Percentiles rank a stretch among this genome's conserved stretches.
These are phyloP conservation scores for Theobroma grandiflorum DNA, from an alignment of 441 rosid genomes.

Conservation along the genomic window DNA sequence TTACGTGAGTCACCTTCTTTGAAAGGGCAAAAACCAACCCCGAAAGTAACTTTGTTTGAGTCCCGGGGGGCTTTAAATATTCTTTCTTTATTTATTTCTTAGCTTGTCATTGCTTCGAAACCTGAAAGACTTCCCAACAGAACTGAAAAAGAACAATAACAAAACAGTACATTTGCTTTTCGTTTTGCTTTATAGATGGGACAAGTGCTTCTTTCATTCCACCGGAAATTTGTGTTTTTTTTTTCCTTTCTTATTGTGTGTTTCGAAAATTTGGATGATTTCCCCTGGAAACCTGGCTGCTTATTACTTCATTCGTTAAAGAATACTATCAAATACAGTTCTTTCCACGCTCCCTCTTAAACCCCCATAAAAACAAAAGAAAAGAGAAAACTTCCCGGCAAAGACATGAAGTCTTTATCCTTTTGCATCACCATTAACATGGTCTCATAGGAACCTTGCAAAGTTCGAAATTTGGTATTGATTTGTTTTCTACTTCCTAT, in stretches of 20 bases:
- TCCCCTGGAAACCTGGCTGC: neutral
- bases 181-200: neutral
- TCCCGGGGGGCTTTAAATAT: neutral
- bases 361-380: neutral
- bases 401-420: neutral
- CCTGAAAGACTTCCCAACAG: neutral
- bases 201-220: neutral
- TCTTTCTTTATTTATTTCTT: neutral
- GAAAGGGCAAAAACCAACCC: neutral
- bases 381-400: neutral
- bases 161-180: neutral
- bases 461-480: neutral
- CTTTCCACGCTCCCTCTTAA: neutral
- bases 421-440: no score
- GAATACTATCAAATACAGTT: neutral
- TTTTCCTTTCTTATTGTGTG: neutral
- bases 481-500: neutral
- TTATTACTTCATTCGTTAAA: no score
- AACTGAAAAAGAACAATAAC: neutral
- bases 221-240: neutral
- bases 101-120: neutral
- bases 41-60: neutral
- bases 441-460: neutral
- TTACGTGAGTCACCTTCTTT: constrained; percentile 38
- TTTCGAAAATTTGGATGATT: neutral